phyloP scores from a whole-genome alignment of 805 yeast genomes.

The Candida nitratophila region DNA sequence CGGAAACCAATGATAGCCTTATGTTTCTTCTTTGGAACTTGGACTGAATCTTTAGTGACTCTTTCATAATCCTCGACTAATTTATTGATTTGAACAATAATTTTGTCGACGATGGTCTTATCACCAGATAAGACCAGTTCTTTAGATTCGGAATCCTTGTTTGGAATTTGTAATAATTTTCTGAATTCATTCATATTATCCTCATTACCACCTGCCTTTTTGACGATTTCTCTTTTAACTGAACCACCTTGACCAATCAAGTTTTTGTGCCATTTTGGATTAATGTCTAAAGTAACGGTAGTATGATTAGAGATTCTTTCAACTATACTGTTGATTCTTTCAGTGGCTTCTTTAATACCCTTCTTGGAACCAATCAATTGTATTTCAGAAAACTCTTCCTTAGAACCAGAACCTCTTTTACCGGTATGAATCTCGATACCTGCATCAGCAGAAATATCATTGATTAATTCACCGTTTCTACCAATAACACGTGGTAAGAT shows the following conservation, averaged over 20 bases:
- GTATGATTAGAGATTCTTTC: slow-evolving; percentile 57
- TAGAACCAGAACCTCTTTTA: slow-evolving; percentile 37
- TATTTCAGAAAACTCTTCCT: slow-evolving; percentile 49
- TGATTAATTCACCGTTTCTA: slow-evolving; percentile 76
- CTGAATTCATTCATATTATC: slow-evolving; percentile 38
- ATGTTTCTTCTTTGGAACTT: slow-evolving; percentile 67
- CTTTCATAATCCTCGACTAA: slow-evolving; percentile 62
- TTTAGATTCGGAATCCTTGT: slow-evolving; percentile 50
- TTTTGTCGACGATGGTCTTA: slow-evolving; percentile 60
- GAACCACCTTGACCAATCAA: slow-evolving; percentile 78
- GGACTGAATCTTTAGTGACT: slow-evolving; percentile 41
- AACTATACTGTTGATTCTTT: slow-evolving; percentile 55
- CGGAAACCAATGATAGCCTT: slow-evolving; percentile 74
- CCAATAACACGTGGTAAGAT: slow-evolving; percentile 88
- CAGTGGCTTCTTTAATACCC: slow-evolving; percentile 66
- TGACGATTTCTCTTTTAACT: slow-evolving; percentile 62
- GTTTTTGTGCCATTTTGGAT: slow-evolving; percentile 65
- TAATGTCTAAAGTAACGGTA: slow-evolving; percentile 54
- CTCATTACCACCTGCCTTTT: slow-evolving; percentile 70
- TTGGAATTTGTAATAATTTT: slow-evolving; percentile 63
- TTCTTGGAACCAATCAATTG: slow-evolving; percentile 72
- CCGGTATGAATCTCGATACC: slow-evolving; percentile 48
- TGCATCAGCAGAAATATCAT: slow-evolving; percentile 65
- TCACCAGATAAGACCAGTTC: slow-evolving; percentile 69
- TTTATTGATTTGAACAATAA: slow-evolving; percentile 53